Evolutionary conservation across 2,329 filamentous ascomycete species (phyloP), one percentile per base, ranked within the genome.

Genomic region (Colletotrichum shisoi): DNA sequence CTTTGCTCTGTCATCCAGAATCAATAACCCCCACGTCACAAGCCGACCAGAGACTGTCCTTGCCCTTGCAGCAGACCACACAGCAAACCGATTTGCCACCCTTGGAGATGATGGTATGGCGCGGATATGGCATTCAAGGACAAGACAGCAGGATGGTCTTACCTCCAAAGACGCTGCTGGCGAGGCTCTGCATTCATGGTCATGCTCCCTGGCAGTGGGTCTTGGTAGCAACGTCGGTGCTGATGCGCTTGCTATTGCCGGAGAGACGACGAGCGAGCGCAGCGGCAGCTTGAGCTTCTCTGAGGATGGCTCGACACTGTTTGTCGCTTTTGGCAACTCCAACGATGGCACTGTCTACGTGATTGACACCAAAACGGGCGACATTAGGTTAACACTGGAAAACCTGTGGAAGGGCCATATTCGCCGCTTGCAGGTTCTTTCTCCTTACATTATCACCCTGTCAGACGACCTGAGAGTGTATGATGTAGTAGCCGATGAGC

Each of bases 241-340:
- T 39, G 73, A 78, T 15, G 76, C 78, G 4, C 62, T 75, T 9
- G 75, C 76, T 12, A 71, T 71, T 6, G 67, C 67, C n/a, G 60
- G 67, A 13, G 71, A 73, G 19, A 70, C 72, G 46, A 71, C 64
- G 76, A 82, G 68, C 21, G 73, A 77, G 44, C 72, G 73, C n/a
- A 85, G 87, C 65, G 92, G 91, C 15, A 87, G 86, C 51, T 77
- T 97, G 46, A 83, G 89, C 27, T 97, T 92, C 75, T 96, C 93
- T 0, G 87, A 92, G 70, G 93, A 97, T 75, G 92, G 92, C 1
- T 96, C 93, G 13, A 87, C 91, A 2, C 80, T 96, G n/a, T 93
- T 92, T 57, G 88, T 89, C 54, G 88, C 87, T 4, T 85, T 83
- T 70, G 85, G 84, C 39, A 79, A 80, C 37, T 75, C 79, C 11